Conservation (phyloP, 192 early-diverging fungal genomes). For the Backusella westeae region DNA sequence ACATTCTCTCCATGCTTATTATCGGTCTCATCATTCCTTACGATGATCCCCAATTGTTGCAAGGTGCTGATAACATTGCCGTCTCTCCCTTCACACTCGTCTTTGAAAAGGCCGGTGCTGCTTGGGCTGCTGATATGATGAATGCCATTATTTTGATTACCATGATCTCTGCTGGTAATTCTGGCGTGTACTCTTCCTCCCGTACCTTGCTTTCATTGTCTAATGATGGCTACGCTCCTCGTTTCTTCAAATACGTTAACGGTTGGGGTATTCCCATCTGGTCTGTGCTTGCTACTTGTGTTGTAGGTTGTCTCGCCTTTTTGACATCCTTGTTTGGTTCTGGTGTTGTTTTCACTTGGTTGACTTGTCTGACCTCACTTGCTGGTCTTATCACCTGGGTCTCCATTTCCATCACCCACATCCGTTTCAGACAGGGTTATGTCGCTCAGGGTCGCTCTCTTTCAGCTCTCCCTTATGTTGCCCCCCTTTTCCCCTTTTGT, state of each 20-base stretch:
- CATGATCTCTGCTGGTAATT: constrained; percentile 79
- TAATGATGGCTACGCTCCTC: constrained; percentile 74
- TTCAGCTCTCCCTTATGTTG: constrained; percentile 68
- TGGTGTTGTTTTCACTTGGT: constrained; percentile 68
- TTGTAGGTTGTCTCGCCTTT: constrained; percentile 62
- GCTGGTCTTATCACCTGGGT: constrained; percentile 84
- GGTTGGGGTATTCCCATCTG: constrained; percentile 64
- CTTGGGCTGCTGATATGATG: constrained; percentile 64
- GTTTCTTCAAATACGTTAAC: constrained; percentile 59
- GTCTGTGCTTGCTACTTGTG: constrained; percentile 57
- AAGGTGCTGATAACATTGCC: constrained; percentile 51
- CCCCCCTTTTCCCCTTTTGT: constrained; percentile 73
- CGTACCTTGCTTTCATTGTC: constrained; percentile 76
- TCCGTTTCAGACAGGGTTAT: constrained; percentile 82
- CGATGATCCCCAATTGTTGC: constrained; percentile 54
- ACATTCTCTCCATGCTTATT: constrained; percentile 77
- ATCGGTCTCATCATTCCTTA: constrained; percentile 85
- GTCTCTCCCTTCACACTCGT: constrained; percentile 71
- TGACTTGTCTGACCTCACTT: constrained; percentile 67
- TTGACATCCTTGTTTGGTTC: constrained; percentile 64
- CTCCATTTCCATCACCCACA: constrained; percentile 76
- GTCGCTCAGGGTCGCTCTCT: constrained; percentile 65
- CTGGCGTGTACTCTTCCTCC: constrained; percentile 83
- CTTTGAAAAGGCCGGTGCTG: constrained; percentile 59
- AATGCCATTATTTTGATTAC: constrained; percentile 71